These are phyloP conservation scores for Taphrina pruni DNA, from an alignment of 1,139 yeast species.

Conservation along the genomic window DNA sequence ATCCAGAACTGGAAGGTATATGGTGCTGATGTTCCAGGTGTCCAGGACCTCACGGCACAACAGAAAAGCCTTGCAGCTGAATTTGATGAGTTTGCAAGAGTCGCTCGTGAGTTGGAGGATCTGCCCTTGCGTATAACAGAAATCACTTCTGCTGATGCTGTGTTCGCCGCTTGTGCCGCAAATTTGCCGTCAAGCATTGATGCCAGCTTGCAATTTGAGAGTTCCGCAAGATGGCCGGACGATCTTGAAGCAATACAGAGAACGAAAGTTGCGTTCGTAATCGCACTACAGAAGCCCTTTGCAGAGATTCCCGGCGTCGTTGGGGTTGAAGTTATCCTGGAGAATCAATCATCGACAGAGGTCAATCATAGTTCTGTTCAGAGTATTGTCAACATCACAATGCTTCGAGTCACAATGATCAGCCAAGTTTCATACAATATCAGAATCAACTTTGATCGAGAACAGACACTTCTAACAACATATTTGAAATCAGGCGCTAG, in stretches of 20 bases:
- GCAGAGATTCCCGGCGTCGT: constrained; percentile 58
- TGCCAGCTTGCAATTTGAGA: constrained; percentile 82
- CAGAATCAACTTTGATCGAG: constrained; percentile 47
- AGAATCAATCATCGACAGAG: constrained; percentile 58
- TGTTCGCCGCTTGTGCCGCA: constrained; percentile 8
- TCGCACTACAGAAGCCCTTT: constrained; percentile 67
- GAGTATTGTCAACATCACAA: constrained; percentile 54
- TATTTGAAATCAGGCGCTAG: constrained; percentile 21
- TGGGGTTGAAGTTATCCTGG: constrained; percentile 62
- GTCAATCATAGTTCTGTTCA: constrained; percentile 44
- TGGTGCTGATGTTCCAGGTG: constrained; percentile 50
- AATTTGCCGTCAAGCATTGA: constrained; percentile 51
- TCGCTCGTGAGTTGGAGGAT: constrained; percentile 62
- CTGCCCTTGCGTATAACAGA: constrained; percentile 77
- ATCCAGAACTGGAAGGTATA: constrained; percentile 65
- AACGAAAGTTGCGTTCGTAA: constrained; percentile 84
- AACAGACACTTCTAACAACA: constrained; percentile 43
- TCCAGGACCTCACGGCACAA: not conserved
- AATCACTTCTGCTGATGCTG: constrained; percentile 53
- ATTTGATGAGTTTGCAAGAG: constrained; percentile 65
- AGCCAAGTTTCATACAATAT: constrained; percentile 46
- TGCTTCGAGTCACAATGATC: constrained; percentile 45
- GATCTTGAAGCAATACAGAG: constrained; percentile 82
- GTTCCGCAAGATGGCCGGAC: constrained; percentile 94
- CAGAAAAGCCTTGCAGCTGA: constrained; percentile 43